Percentiles rank a stretch among this genome's conserved stretches.
These are phyloP conservation scores for Croton laevigatus DNA, from an alignment of 441 rosid genomes.

Conservation along the genomic window DNA sequence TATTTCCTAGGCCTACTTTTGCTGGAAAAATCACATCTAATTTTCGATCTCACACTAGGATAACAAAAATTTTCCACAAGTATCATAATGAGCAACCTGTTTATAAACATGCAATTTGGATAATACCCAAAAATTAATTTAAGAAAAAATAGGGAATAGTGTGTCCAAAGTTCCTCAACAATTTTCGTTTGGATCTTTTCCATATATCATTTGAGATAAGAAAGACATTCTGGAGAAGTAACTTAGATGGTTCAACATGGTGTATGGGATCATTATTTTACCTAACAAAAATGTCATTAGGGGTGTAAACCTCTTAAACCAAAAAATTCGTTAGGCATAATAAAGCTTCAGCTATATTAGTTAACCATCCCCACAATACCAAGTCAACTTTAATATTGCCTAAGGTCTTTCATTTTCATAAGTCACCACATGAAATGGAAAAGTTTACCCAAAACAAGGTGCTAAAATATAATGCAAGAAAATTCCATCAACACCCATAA, in stretches of 20 bases:
- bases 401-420: constrained; percentile 1
- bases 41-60: not conserved
- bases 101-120: not conserved
- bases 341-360: not conserved
- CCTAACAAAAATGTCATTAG: too few relatives aligned
- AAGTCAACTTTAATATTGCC: not conserved
- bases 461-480: not conserved
- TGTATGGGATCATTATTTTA: not conserved
- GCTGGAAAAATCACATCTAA: not conserved
- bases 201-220: not conserved
- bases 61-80: not conserved
- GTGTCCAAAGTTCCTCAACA: not conserved
- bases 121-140: not conserved
- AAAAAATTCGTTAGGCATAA: not conserved
- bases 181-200: not conserved
- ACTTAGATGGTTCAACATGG: not conserved
- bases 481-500: not conserved
- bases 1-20: not conserved
- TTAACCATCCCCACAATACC: not conserved
- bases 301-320: too few relatives aligned
- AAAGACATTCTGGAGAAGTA: not conserved
- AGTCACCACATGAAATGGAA: not conserved
- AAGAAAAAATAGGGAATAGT: not conserved
- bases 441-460: not conserved
- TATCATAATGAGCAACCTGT: not conserved